Base-by-base conservation (phyloP, 2,329 filamentous ascomycete species). In the Xylaria sp. region DNA sequence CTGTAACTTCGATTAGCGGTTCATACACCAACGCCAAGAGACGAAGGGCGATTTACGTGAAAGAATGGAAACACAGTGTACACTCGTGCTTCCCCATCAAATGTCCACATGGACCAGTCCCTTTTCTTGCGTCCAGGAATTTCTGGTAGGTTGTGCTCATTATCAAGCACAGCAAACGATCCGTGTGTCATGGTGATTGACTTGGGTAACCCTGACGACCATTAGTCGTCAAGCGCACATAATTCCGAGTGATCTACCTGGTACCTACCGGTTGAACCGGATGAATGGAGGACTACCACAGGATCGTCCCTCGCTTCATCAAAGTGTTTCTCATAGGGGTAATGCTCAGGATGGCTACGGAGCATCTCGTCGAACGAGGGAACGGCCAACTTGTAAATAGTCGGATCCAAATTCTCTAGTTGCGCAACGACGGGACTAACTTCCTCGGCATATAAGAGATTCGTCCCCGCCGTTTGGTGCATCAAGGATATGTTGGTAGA, bases 1-100 rank as follows among this genome's bases (percentile, higher is more conserved):
- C 62, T 64, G 9, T n/a, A n/a, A n/a, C n/a, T n/a, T n/a, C n/a
- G 29, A 34, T 5, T 34, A 34, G 29, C 29, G 3, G 3, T 7
- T 34, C 9, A 34, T 7, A 4, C 29, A 7, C 9, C 11, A 34
- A 7, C 41, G 26, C 44, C 3, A 34, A 5, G 16, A 37, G 22
- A 3, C 29, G 7, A n/a, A 13, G 19, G 16, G 18, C 7, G 39
- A 11, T 62, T 56, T 29, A 63, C 62, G 51, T 65, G 65, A 19
- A 64, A 65, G 16, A 62, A 63, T 0, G 65, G 63, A 20, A 65
- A 63, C 0, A 64, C 42, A 0, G 48, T 62, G 40, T 61, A 67
- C 0, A 63, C 19, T 2, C 65, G 29, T 1, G 41, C 52, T 21
- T 63, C 60, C 1, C 62, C 60, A 1, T 60, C 41, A 11, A 62